Conservation (phyloP, 768 basidiomycete genomes). For the Pleurotus giganteus region DNA sequence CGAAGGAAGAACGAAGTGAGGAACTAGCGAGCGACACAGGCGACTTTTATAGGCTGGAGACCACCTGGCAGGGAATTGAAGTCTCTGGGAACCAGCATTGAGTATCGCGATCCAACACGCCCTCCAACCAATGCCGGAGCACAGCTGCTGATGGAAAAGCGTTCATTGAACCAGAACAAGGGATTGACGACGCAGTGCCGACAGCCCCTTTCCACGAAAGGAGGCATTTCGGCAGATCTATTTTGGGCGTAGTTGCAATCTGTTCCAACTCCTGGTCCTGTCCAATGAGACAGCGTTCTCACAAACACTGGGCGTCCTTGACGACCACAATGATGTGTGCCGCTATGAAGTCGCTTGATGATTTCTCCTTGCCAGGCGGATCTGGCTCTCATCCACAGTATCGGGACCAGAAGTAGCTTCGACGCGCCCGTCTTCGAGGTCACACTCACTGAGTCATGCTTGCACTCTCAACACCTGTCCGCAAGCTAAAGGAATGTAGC, state of each 20-base stretch:
- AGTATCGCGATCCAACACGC: background rate
- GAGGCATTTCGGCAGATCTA: background rate
- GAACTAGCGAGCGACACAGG: background rate
- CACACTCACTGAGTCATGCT: no score
- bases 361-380: conserved; percentile 7
- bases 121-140: background rate
- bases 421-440: no score
- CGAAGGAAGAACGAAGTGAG: conserved; percentile 19
- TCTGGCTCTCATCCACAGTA: background rate
- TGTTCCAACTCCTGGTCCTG: conserved; percentile 3
- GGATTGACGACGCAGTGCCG: background rate
- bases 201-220: background rate
- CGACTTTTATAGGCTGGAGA: conserved; percentile 18
- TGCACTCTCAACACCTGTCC: no score
- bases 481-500: no score
- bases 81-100: background rate
- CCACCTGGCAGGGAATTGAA: background rate
- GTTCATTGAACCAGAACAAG: conserved; percentile 3
- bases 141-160: background rate
- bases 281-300: conserved; percentile 6
- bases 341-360: background rate
- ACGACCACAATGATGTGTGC: conserved; percentile 1
- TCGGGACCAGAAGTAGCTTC: background rate
- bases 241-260: background rate
- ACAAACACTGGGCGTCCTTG: background rate